phyloP scores from a whole-genome alignment of 805 yeast genomes.

The Dipodascus albidus region DNA sequence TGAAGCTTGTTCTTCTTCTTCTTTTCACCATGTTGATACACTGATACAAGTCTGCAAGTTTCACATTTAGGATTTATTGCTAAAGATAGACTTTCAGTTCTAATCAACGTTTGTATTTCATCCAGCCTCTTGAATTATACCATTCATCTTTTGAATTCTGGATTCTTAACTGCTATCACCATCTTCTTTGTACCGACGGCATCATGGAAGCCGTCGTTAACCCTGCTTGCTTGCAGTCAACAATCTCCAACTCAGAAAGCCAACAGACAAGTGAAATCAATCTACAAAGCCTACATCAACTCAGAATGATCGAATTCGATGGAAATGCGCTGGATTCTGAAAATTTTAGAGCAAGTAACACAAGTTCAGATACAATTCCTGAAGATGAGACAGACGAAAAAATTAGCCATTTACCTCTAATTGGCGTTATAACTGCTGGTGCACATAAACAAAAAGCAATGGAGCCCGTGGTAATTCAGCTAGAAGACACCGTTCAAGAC shows the following conservation, averaged over 20 bases:
- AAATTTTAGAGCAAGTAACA: not conserved
- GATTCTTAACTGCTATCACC: too few relatives aligned
- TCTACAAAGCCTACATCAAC: too few relatives aligned
- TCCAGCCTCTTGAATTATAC: not conserved
- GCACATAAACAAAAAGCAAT: not conserved
- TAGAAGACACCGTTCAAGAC: not conserved
- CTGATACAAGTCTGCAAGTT: not conserved
- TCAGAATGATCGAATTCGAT: too few relatives aligned
- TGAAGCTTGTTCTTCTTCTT: too few relatives aligned
- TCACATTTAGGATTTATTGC: not conserved
- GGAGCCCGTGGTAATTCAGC: not conserved
- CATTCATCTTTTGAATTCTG: not conserved
- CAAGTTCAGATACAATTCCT: not conserved
- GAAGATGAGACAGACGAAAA: not conserved
- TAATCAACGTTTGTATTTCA: not conserved
- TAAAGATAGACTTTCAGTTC: not conserved
- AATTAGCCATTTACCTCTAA: not conserved
- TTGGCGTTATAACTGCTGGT: not conserved
- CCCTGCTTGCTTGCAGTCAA: not conserved
- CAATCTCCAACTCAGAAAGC: too few relatives aligned
- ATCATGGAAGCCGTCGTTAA: not conserved
- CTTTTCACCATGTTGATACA: not conserved
- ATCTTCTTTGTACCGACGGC: not conserved
- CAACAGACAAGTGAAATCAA: too few relatives aligned
- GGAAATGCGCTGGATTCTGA: not conserved